These are phyloP conservation scores for Daldinia childiae DNA, from an alignment of 495 filamentous ascomycete genomes.

Conservation along the genomic window DNA sequence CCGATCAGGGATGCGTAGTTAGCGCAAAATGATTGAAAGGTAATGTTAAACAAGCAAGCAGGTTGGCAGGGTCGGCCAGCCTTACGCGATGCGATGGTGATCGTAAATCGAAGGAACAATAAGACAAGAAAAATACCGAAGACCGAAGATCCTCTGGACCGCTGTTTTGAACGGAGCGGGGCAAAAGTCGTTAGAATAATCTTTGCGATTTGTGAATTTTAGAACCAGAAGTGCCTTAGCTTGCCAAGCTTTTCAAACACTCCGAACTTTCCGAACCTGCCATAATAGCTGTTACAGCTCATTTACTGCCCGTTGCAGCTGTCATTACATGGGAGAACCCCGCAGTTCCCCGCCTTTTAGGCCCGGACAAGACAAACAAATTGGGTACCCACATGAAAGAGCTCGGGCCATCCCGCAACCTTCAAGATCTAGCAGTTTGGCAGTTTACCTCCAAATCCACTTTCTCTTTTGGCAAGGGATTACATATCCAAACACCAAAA, in stretches of 20 bases:
- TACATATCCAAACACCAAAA: neutral
- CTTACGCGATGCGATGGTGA: slow-evolving; percentile 15
- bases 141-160: slow-evolving; percentile 41
- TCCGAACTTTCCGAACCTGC: slow-evolving; percentile 40
- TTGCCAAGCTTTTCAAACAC: slow-evolving; percentile 30
- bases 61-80: slow-evolving; percentile 29
- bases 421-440: neutral
- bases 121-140: slow-evolving; percentile 36
- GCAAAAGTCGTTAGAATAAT: slow-evolving; percentile 28
- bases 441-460: slow-evolving; percentile 1
- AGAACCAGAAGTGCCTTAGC: neutral
- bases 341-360: neutral
- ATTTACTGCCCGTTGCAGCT: neutral
- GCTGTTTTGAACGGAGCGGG: slow-evolving; percentile 35
- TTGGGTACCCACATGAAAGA: slow-evolving; percentile 7
- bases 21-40: slow-evolving; percentile 27
- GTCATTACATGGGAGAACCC: neutral
- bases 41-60: slow-evolving; percentile 7
- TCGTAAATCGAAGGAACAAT: slow-evolving; percentile 25
- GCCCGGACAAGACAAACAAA: neutral
- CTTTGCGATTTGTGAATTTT: slow-evolving; percentile 16
- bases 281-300: neutral
- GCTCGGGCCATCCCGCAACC: slow-evolving; percentile 28
- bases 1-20: slow-evolving; percentile 28
- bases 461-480: neutral